Percentiles rank a stretch among this genome's conserved stretches.
These are phyloP conservation scores for Hydrangea macrophylla DNA, from an alignment of 148 eudicot genomes.

Conservation along the genomic window DNA sequence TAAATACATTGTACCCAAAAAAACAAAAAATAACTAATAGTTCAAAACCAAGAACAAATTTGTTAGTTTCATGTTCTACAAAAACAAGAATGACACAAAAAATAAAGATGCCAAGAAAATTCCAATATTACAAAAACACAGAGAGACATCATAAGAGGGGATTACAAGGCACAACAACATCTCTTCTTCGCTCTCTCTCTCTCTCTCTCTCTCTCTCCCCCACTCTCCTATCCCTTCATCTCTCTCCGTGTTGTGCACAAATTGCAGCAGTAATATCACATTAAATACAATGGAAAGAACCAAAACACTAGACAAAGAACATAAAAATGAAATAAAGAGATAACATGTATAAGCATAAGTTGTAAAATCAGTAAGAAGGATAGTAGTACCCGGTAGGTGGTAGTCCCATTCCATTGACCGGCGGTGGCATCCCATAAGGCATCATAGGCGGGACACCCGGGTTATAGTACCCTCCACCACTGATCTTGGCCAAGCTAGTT, in stretches of 20 bases:
- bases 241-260: slow-evolving; percentile 17
- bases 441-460: slow-evolving; percentile 50
- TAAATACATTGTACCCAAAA: too few species aligned
- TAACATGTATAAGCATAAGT: not conserved
- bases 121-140: slow-evolving; percentile 15
- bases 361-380: slow-evolving; percentile 41
- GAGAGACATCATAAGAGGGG: slow-evolving; percentile 14
- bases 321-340: not conserved
- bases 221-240: too few species aligned
- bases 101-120: slow-evolving; percentile 12
- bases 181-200: not conserved
- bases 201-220: not conserved
- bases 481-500: slow-evolving; percentile 57
- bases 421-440: slow-evolving; percentile 86
- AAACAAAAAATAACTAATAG: not conserved
- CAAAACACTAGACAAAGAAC: slow-evolving; percentile 5
- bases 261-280: slow-evolving; percentile 16
- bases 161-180: slow-evolving; percentile 13
- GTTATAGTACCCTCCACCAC: slow-evolving; percentile 49
- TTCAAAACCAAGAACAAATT: not conserved
- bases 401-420: slow-evolving; percentile 47
- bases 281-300: slow-evolving; percentile 17
- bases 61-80: not conserved
- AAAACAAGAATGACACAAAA: not conserved
- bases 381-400: slow-evolving; percentile 70